Base-by-base conservation (phyloP, 2,329 filamentous ascomycete species). In the Colletotrichum godetiae region DNA sequence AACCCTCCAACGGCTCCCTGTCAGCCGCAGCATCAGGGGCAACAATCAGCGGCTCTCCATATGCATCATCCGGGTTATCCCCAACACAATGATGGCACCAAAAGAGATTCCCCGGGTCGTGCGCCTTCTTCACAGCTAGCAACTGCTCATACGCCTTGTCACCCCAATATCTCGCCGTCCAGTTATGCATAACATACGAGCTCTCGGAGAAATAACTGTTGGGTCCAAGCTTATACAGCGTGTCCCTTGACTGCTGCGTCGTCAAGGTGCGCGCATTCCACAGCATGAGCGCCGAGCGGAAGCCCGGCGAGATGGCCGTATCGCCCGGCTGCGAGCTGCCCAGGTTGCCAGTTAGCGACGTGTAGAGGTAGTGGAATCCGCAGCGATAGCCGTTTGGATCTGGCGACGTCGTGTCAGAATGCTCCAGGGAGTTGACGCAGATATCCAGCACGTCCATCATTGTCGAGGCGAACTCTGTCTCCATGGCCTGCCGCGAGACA, bases 291-390 rank as follows among this genome's bases (percentile, higher is more conserved):
- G 56, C 56, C 19, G 56, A 58, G 56, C 56, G 24, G 24, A 58
- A n/a, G 56, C 56, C 31, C 24, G 56, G 24, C 56, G 24, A 58
- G 56, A 58, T 53, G 62, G 65, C 65, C 19, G 67, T 74, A 61
- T 72, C 67, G 61, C 52, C 62, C n/a, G 68, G 68, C 62, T 58
- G 60, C 68, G n/a, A 35, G 68, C 72, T 74, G 3, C 67, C 67
- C 56, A 74, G 68, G 52, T 74, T 73, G 52, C 67, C 71, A 15
- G 67, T 73, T 52, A 73, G n/a, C 42, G 67, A 73, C 37, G 71
- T 73, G 67, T 73, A 73, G 71, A 73, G 71, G 67, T 61, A 73
- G 60, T 73, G 71, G 71, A 73, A 70, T 42, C 71, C 67, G 67
- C 71, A 70, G 24, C 71, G 71, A 56, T 66, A 27, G 7, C 60